These are phyloP conservation scores for Monsonia emarginata DNA, from an alignment of 441 rosid species.

Conservation along the genomic window DNA sequence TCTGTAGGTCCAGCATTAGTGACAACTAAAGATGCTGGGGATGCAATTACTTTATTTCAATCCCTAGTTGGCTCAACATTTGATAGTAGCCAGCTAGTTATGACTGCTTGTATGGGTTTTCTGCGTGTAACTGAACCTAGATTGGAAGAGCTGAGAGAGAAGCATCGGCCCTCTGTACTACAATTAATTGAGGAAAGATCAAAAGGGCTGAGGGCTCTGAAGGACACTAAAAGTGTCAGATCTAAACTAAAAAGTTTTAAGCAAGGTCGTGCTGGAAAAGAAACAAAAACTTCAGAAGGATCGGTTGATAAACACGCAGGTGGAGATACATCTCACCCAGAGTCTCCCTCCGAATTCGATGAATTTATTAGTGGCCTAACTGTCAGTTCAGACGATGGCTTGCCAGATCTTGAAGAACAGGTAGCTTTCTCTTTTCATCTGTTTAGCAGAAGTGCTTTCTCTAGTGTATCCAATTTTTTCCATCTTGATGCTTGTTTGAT, in stretches of 20 bases:
- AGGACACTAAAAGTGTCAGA: constrained; percentile 46
- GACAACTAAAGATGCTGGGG: constrained; percentile 61
- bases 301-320: constrained; percentile 18
- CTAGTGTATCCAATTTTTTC: not conserved
- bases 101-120: constrained; percentile 62
- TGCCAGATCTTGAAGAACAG: constrained; percentile 63
- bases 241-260: constrained; percentile 55
- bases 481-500: constrained; percentile 5
- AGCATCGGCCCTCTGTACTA: constrained; percentile 47
- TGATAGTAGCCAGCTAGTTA: constrained; percentile 67
- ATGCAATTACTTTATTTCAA: constrained; percentile 57
- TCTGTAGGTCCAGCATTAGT: constrained; percentile 51
- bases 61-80: constrained; percentile 62
- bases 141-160: constrained; percentile 45
- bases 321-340: constrained; percentile 23
- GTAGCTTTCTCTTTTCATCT: constrained; percentile 27
- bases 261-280: constrained; percentile 27
- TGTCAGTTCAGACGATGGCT: constrained; percentile 30
- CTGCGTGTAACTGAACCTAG: constrained; percentile 45
- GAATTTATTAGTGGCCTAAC: constrained; percentile 22
- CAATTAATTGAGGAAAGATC: constrained; percentile 39
- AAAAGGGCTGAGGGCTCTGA: constrained; percentile 35
- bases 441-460: constrained; percentile 1
- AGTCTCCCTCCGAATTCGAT: constrained; percentile 26
- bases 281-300: constrained; percentile 24